Base-by-base conservation (phyloP, 257 asterid genomes). In the Buddleja alternifolia region DNA sequence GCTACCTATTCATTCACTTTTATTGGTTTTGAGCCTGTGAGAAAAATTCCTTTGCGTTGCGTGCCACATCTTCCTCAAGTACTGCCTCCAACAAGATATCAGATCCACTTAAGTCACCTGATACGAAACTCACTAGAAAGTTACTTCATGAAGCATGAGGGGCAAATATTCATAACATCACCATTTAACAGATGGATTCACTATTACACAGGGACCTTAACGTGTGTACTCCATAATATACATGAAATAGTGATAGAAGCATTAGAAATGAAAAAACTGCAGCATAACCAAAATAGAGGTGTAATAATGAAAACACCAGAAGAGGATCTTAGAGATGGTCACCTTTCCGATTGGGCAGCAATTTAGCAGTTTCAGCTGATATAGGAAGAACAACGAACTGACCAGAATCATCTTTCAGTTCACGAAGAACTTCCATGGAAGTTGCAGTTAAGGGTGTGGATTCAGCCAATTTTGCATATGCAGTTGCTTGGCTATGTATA, bases 51-150 rank as follows among this genome's bases (percentile, higher is more conserved):
- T 80, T 85, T 24, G 96, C 97, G 66, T 83, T 85, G 65, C 57
- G 87, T n/a, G 98, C 98, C 70, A 93, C 95, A 51, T 86, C 91
- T 71, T 87, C 95, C 87, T 93, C 97, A 45, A 90, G 63, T 25
- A 93, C 73, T 10, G 98, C 97, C 81, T 86, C 97, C 80, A 93
- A 77, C 70, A 93, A 71, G 60, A 93, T 63, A 75, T 93, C 97
- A 6, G 94, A 90, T 66, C 97, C 97, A 72, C 51, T 74, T 23
- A 78, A 51, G 21, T 79, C 87, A 68, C 73, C 96, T 88, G 82
- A 71, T 60, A 80, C 57, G 66, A 71, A 64, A 66, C 39, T 32
- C 44, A 67, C 21, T 55, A 9, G 58, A 57, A 10, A 67, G 68
- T 68, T 70, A 29, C 46, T 51, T 54, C 25, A 44, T 11, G 44